Evolutionary conservation across 352 stramenopile species (phyloP).

Genomic region (Phytophthora sojae): DNA sequence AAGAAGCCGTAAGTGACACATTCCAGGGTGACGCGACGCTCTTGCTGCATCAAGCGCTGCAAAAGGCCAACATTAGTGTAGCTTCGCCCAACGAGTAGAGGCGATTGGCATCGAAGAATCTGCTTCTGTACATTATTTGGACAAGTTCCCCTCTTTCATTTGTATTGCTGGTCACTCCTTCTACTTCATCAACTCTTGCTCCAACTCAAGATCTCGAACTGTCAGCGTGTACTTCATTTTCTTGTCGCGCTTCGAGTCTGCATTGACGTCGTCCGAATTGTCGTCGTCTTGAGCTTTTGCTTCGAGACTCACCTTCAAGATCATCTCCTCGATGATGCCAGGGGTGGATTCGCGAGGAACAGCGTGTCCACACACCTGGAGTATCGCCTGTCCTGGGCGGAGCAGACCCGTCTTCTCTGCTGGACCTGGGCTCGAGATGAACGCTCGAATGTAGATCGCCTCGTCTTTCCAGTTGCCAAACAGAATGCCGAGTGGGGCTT

Average conservation of each 20-base stretch:
- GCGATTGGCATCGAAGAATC: background rate
- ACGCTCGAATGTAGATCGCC: constrained; percentile 80
- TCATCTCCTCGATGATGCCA: constrained; percentile 72
- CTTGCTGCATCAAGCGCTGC: constrained; percentile 57
- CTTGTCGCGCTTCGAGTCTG: constrained; percentile 29
- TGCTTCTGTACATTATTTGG: constrained; percentile 4
- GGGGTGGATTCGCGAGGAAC: constrained; percentile 66
- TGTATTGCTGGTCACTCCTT: background rate
- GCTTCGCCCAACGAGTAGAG: constrained; percentile 24
- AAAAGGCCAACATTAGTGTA: constrained; percentile 60
- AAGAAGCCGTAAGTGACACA: constrained; percentile 14
- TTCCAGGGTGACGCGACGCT: constrained; percentile 56
- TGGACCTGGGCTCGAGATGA: constrained; percentile 77
- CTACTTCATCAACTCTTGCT: constrained; percentile 80
- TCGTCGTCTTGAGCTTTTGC: constrained; percentile 13
- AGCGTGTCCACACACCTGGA: constrained; percentile 81
- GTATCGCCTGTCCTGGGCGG: constrained; percentile 63
- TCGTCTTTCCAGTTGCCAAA: constrained; percentile 88
- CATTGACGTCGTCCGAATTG: constrained; percentile 15
- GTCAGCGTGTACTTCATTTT: constrained; percentile 66
- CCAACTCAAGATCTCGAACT: constrained; percentile 81
- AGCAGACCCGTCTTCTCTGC: constrained; percentile 77
- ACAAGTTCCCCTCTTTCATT: constrained; percentile 2
- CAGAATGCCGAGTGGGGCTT: constrained; percentile 74
- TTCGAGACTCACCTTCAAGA: constrained; percentile 48